Percentiles rank a stretch among this genome's conserved stretches.
Conservation (phyloP, 176 grass and related monocot species). For the Hsuehochloa calcarea region DNA sequence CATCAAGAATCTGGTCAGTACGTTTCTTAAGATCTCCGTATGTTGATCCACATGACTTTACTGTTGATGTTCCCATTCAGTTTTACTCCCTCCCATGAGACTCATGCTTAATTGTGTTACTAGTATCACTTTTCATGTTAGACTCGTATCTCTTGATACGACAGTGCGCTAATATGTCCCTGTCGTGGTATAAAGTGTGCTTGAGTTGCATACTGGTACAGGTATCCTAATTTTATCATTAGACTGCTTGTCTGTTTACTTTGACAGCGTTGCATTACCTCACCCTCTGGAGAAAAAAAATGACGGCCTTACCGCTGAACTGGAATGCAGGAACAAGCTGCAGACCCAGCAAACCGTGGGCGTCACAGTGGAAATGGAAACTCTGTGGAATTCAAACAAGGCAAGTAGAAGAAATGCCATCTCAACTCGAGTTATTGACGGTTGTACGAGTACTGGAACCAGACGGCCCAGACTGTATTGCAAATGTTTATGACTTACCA, state of each 20-base stretch:
- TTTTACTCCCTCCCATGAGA: not conserved
- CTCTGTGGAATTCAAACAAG: not conserved
- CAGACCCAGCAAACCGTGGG: conserved; percentile 71
- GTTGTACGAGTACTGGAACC: not conserved
- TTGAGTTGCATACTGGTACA: not conserved
- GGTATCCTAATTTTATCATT: not conserved
- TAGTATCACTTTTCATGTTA: not conserved
- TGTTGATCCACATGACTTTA: conserved; percentile 20
- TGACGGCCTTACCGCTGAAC: not conserved
- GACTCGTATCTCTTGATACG: not conserved
- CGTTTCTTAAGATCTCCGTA: not conserved
- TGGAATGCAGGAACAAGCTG: conserved; percentile 71
- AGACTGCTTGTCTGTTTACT: not conserved
- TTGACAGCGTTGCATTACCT: not conserved
- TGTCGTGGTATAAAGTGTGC: conserved; percentile 4
- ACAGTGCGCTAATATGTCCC: not conserved
- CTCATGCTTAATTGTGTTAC: conserved; percentile 17
- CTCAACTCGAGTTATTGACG: not conserved
- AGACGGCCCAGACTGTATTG: not conserved
- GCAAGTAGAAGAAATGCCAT: not conserved
- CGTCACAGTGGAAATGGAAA: not conserved
- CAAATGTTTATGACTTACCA: not conserved
- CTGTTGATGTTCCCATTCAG: not conserved
- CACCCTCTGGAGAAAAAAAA: too few relatives aligned
- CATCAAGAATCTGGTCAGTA: not conserved